Base-by-base conservation (phyloP, 768 basidiomycete genomes). In the Amanita rimosa region DNA sequence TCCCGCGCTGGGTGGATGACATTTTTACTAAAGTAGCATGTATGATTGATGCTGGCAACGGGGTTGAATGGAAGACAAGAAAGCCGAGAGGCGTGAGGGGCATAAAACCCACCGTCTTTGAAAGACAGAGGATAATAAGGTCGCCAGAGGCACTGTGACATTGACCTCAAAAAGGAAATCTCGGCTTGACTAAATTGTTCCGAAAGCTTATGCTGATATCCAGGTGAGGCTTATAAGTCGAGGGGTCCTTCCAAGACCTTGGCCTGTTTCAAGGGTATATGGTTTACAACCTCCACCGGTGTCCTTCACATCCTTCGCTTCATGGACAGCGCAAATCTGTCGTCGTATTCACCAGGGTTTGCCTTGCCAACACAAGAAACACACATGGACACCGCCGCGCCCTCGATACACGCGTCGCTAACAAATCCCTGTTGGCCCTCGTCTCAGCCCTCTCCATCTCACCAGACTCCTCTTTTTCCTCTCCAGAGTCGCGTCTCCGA, bases 401-500 rank as follows among this genome's bases (percentile, higher is more conserved):
- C 29, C 50, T 44, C 54, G 52, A 58, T 58, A 44, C 54, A 58
- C 57, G 56, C 67, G 45, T 55, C 62, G 50, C 43, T 56, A 46
- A 39, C 27, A 42, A 50, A 47, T 16, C 49, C 54, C 48, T 54
- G 48, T 21, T 49, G 48, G 48, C 2, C 48, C 13, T 16, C 39
- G 21, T 43, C 48, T 36, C 48, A 49, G 13, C 7, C 40, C 13
- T 45, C 50, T 34, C 22, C 50, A 29, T 24, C 40, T 6, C 44
- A 51, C 43, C 46, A 57, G 37, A 39, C 52, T 39, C 37, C 24
- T 45, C 57, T 53, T 51, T 55, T 52, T 53, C 39, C 56, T 44
- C 52, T 54, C 44, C 49, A 44, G 42, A 57, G 51, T 55, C 59
- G 54, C 53, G 60, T 22, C 57, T 67, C 56, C 57, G 60, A 53